Percentiles rank a stretch among this genome's conserved stretches.
phyloP scores from a whole-genome alignment of 2,329 filamentous ascomycete genomes.

The Fusarium clavum region DNA sequence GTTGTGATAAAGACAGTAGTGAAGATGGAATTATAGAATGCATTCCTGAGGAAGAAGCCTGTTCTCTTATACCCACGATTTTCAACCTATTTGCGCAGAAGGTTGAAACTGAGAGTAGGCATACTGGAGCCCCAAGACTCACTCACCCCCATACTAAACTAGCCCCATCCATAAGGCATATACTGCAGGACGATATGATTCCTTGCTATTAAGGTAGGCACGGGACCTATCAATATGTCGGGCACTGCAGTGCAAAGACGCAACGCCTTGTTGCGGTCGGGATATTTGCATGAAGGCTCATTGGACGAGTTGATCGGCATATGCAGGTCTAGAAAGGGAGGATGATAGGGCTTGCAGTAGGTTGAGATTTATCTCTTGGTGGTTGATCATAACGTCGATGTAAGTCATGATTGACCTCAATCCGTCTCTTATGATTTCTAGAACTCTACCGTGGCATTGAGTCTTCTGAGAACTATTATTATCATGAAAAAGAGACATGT shows the following conservation, averaged over 20 bases:
- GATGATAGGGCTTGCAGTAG: conserved; percentile 9
- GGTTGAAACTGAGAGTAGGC: conserved; percentile 28
- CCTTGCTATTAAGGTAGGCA: conserved; percentile 30
- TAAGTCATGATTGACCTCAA: background rate
- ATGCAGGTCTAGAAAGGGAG: conserved; percentile 8
- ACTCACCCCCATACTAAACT: conserved; percentile 12
- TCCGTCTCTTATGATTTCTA: background rate
- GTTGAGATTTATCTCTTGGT: conserved; percentile 11
- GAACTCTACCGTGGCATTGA: background rate
- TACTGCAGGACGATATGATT: conserved; percentile 3
- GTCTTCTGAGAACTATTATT: background rate
- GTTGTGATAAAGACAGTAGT: conserved; percentile 10
- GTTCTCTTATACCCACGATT: conserved; percentile 33
- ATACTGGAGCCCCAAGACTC: conserved; percentile 22
- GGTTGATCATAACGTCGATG: background rate
- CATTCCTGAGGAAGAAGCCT: conserved; percentile 25
- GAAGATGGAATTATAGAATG: conserved; percentile 6
- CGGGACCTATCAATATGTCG: conserved; percentile 22
- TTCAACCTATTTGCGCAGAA: conserved; percentile 23
- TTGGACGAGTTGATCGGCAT: background rate
- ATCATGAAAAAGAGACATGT: background rate
- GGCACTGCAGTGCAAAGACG: conserved; percentile 19
- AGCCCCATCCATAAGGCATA: conserved; percentile 36
- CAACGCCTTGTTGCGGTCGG: conserved; percentile 17
- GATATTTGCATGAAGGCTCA: conserved; percentile 10